A percentile compares a stretch with the other conserved stretches of the same genome.
Evolutionary conservation across 164 flowering plant species (phyloP).

Genomic region (Vitis cinerea): DNA sequence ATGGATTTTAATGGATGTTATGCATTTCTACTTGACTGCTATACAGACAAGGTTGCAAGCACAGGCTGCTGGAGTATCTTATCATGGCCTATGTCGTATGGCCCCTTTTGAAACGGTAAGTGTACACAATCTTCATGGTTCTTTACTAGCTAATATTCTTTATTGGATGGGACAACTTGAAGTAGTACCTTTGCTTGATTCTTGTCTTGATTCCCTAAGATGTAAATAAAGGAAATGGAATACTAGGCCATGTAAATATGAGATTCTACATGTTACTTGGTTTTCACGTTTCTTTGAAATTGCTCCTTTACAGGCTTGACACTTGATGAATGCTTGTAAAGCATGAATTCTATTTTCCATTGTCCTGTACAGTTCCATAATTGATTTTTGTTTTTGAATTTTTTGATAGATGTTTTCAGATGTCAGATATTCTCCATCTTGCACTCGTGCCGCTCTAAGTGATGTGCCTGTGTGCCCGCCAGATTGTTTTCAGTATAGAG

Average conservation of each 20-base stretch:
- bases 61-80: slow-evolving; percentile 72
- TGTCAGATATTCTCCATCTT: slow-evolving; percentile 56
- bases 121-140: not conserved
- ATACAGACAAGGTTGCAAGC: slow-evolving; percentile 83
- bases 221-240: not conserved
- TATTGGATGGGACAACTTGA: not conserved
- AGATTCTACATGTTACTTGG: not conserved
- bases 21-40: not conserved
- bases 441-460: slow-evolving; percentile 57
- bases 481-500: slow-evolving; percentile 76
- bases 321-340: not conserved
- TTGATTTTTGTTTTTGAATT: slow-evolving; percentile 3
- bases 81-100: slow-evolving; percentile 30
- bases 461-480: slow-evolving; percentile 61
- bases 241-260: not conserved
- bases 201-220: not conserved
- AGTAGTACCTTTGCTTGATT: not conserved
- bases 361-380: not conserved
- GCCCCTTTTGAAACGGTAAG: slow-evolving; percentile 42
- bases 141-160: not conserved
- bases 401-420: slow-evolving; percentile 66
- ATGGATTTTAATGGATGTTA: not conserved
- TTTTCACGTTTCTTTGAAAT: not conserved
- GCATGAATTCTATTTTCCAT: slow-evolving; percentile 1
- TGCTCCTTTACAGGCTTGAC: slow-evolving; percentile 2